Percentiles rank a stretch among this genome's conserved stretches.
phyloP scores from a whole-genome alignment of 192 early-diverging fungal genomes.

The Coemansia sp. region DNA sequence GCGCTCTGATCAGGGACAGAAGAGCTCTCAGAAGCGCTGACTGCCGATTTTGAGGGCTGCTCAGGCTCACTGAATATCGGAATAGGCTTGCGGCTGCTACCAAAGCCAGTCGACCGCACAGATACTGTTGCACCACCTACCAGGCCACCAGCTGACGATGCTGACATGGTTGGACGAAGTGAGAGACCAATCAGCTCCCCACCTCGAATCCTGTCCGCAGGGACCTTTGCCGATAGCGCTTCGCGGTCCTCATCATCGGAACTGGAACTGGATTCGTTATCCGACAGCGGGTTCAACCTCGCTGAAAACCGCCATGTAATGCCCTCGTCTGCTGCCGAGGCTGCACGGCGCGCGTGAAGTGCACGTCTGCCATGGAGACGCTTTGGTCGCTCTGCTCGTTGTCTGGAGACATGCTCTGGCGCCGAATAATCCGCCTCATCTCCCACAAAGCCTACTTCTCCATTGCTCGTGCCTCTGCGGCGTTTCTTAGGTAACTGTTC shows the following conservation, averaged over 20 bases:
- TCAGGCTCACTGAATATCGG: slow-evolving; percentile 35
- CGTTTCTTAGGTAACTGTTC: slow-evolving; percentile 19
- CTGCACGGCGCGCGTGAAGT: slow-evolving; percentile 9
- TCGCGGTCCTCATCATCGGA: slow-evolving; percentile 47
- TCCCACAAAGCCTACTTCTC: background rate
- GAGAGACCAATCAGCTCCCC: slow-evolving; percentile 52
- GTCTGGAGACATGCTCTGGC: background rate
- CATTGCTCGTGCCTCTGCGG: slow-evolving; percentile 17
- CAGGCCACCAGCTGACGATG: slow-evolving; percentile 2
- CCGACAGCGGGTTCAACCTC: slow-evolving; percentile 29
- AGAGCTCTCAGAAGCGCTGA: background rate
- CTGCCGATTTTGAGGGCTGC: background rate
- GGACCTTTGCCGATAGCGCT: slow-evolving; percentile 45
- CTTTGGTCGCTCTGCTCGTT: background rate
- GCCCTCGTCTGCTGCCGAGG: slow-evolving; percentile 11
- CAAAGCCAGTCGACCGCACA: slow-evolving; percentile 47
- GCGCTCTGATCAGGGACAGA: background rate
- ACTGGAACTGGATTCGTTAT: slow-evolving; percentile 19
- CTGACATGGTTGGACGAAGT: slow-evolving; percentile 21
- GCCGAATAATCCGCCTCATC: background rate
- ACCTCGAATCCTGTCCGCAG: slow-evolving; percentile 40
- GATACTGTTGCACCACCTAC: background rate
- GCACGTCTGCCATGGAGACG: slow-evolving; percentile 5
- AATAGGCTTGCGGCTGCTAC: slow-evolving; percentile 42
- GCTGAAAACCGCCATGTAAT: slow-evolving; percentile 50